phyloP scores from a whole-genome alignment of 192 early-diverging fungal genomes.

The Thamnidium elegans region DNA sequence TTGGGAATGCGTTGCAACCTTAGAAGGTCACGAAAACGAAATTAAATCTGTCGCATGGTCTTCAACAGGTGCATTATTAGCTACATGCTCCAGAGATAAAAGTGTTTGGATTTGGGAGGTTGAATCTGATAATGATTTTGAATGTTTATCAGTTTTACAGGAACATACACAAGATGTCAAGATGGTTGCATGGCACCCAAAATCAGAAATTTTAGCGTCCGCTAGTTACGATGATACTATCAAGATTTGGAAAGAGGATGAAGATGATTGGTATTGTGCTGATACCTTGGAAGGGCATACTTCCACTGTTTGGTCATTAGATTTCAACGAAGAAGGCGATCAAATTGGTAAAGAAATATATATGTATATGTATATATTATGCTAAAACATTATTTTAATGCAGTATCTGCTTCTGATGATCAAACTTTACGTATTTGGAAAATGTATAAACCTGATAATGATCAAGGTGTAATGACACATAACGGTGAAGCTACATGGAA shows the following conservation, averaged over 20 bases:
- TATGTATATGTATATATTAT: background rate
- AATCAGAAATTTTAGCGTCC: conserved; percentile 78
- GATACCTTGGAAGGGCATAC: conserved; percentile 82
- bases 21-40: conserved; percentile 99
- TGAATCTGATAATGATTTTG: conserved; percentile 86
- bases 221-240: conserved; percentile 95
- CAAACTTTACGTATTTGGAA: conserved; percentile 81
- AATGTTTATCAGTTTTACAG: conserved; percentile 90
- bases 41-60: conserved; percentile 93
- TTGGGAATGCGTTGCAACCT: conserved; percentile 87
- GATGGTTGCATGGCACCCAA: conserved; percentile 90
- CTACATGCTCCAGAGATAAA: conserved; percentile 95
- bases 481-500: conserved; percentile 64
- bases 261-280: conserved; percentile 95
- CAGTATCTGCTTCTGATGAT: conserved; percentile 87
- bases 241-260: conserved; percentile 90
- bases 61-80: conserved; percentile 73
- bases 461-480: conserved; percentile 47
- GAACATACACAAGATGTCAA: conserved; percentile 98
- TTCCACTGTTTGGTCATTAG: conserved; percentile 92
- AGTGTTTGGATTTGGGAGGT: conserved; percentile 99
- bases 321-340: conserved; percentile 73
- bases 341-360: conserved; percentile 38
- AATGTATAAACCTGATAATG: conserved; percentile 44
- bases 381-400: background rate